A percentile compares a stretch with the other conserved stretches of the same genome.
phyloP scores from a whole-genome alignment of 768 basidiomycete species.

The Leccinum disarticulatum region DNA sequence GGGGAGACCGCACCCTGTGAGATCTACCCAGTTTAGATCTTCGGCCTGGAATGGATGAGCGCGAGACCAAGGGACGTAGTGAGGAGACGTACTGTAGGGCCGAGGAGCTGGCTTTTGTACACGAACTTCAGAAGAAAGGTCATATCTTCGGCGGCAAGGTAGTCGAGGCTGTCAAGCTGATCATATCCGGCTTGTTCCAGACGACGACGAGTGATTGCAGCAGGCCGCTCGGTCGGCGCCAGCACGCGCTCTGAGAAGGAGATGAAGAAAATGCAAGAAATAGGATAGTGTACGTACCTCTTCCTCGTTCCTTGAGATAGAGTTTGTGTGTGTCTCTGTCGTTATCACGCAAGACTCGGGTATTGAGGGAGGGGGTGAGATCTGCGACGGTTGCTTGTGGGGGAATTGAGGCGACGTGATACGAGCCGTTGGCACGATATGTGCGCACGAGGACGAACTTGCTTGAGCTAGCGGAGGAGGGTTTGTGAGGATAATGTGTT shows the following conservation, averaged over 20 bases:
- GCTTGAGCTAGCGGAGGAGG: constrained; percentile 13
- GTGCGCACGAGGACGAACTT: constrained; percentile 65
- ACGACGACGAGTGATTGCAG: constrained; percentile 78
- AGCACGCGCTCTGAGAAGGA: constrained; percentile 71
- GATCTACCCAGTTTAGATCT: constrained; percentile 71
- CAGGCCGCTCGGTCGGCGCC: constrained; percentile 77
- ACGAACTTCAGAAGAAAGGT: constrained; percentile 87
- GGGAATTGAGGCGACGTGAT: constrained; percentile 66
- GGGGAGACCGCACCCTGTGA: constrained; percentile 75
- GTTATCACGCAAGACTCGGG: constrained; percentile 50
- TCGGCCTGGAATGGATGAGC: constrained; percentile 54
- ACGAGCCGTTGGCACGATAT: constrained; percentile 70
- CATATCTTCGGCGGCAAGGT: constrained; percentile 75
- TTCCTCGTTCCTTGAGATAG: constrained; percentile 73
- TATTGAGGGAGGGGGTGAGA: constrained; percentile 59
- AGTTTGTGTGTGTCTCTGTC: constrained; percentile 62
- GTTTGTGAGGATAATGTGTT: constrained; percentile 21
- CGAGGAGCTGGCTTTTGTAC: constrained; percentile 76
- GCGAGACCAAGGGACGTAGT: background rate
- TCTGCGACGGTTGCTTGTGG: constrained; percentile 67
- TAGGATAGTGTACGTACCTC: constrained; percentile 47
- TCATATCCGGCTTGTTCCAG: constrained; percentile 90
- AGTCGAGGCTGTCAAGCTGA: constrained; percentile 72
- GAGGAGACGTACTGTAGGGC: constrained; percentile 50
- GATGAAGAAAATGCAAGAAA: background rate